Evolutionary conservation across 345 rosid genomes (phyloP), one percentile per base, ranked within the genome.

Genomic region (Populus tremula): DNA sequence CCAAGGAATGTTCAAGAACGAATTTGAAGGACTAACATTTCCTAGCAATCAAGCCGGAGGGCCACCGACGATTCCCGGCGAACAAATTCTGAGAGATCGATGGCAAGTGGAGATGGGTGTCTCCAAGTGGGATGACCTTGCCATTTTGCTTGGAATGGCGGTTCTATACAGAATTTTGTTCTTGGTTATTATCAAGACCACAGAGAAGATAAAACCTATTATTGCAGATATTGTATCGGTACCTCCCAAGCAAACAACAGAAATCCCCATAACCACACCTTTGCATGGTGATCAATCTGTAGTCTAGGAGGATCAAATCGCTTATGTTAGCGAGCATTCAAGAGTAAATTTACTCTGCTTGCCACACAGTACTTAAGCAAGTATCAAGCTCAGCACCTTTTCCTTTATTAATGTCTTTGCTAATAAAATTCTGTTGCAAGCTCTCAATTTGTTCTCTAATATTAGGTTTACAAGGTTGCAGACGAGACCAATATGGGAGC

Each of bases 121-220:
- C 71, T 87, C 93, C 1, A 90, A 88, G 73, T 87, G 90, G 90
- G 84, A 79, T 69, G 86, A 90, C 77, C 83, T 88, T 29, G 79
- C 38, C 5, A 65, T 90, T 31, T 80, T 90, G 68, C 54, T 86
- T 1, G 86, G 84, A 59, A 88, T 88, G 90, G 75, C 80, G 10
- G 35, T 82, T 45, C 0, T 82, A 2, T 90, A 88, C 70, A 71
- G 88, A 7, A 18, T 78, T 47, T 4, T 88, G 17, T 87, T 90
- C 79, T 66, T 82, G 67, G 68, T n/a, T 35, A 79, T 86, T 23
- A 63, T 85, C 39, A 79, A 85, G 82, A 36, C 23, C 11, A 38
- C 20, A 5, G 88, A 84, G 74, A 87, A 81, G 74, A 27, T 78
- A 27, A 86, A 84, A 77, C 83, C 80, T 4, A 2, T 53, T 21